These are phyloP conservation scores for Stygiomarasmius scandens DNA, from an alignment of 1,284 basidiomycete species.

Conservation along the genomic window DNA sequence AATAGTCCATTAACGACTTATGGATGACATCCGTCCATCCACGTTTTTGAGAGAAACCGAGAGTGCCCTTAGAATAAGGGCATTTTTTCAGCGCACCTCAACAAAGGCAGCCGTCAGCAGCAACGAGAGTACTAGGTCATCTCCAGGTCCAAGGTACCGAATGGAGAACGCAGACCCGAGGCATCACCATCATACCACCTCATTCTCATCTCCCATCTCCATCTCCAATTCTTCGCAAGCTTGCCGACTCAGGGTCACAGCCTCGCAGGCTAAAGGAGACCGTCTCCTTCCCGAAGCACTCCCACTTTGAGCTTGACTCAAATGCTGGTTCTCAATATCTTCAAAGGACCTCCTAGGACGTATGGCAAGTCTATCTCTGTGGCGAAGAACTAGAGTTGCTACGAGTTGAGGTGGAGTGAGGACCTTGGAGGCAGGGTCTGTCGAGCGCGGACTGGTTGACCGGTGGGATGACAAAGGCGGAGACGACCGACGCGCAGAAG, in stretches of 20 bases:
- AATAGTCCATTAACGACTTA: background rate
- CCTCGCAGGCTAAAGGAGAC: conserved; percentile 12
- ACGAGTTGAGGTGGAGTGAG: conserved; percentile 13
- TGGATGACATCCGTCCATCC: background rate
- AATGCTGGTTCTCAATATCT: background rate
- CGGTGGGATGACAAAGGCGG: background rate
- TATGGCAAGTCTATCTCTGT: conserved; percentile 10
- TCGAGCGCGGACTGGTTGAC: conserved; percentile 1
- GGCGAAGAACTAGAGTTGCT: conserved; percentile 14
- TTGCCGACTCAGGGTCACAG: background rate
- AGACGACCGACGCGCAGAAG: background rate
- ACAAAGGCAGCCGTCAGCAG: too few species aligned
- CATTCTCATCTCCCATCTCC: too few species aligned
- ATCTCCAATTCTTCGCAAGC: too few species aligned
- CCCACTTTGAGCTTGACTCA: background rate
- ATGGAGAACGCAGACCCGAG: too few species aligned
- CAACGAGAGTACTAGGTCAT: too few species aligned
- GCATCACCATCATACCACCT: too few species aligned
- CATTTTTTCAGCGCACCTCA: too few species aligned
- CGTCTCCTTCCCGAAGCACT: background rate
- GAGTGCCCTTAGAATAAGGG: too few species aligned
- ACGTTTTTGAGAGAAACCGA: background rate
- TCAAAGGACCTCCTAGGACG: background rate
- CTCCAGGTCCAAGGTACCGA: too few species aligned
- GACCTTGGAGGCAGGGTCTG: conserved; percentile 3